Evolutionary conservation across 1,139 yeast genomes (phyloP), one percentile per base, ranked within the genome.

Genomic region (Zygosaccharomyces pseudobailii): DNA sequence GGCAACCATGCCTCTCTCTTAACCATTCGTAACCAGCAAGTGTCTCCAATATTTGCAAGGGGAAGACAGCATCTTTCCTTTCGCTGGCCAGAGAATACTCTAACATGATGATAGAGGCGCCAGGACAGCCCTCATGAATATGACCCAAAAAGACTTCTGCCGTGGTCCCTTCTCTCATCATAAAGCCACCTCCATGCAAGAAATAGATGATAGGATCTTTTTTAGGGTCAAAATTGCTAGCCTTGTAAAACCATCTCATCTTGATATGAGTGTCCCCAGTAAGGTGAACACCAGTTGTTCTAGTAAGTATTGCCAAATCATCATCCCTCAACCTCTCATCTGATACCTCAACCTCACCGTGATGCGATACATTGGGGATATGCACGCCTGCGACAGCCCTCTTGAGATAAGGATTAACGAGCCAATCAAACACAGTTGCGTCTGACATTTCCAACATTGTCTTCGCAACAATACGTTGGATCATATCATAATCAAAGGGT

Each of bases 181-280:
- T 55, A 47, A 50, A 57, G 2, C 60, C 61, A 41, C 61, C 61
- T 28, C 61, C 61, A 46, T 57, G 61, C n/a, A 49, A 49, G 25
- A 46, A 57, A 10, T 56, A 28, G 20, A 57, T 21, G 10, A 53
- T 40, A 1, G 48, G 50, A 34, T 57, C 59, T 5, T 7, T 27
- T n/a, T 23, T 31, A 8, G 57, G 53, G 36, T 55, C 45, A 36
- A 55, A 56, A 22, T 32, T 33, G 1, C 33, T 17, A 4, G 58
- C 55, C 23, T 44, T 47, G 7, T 36, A 32, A 28, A 45, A 46
- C 55, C 54, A 53, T 19, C 27, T 35, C 35, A 41, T 36, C 20
- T 37, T 19, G 13, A 38, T 8, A 19, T 28, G 34, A 4, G 32
- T 38, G 20, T 23, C 34, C 7, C 7, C 32, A 3, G 20, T 19